These are phyloP conservation scores for Hypoxylon crocopeplum DNA, from an alignment of 495 filamentous ascomycete species.

Conservation along the genomic window DNA sequence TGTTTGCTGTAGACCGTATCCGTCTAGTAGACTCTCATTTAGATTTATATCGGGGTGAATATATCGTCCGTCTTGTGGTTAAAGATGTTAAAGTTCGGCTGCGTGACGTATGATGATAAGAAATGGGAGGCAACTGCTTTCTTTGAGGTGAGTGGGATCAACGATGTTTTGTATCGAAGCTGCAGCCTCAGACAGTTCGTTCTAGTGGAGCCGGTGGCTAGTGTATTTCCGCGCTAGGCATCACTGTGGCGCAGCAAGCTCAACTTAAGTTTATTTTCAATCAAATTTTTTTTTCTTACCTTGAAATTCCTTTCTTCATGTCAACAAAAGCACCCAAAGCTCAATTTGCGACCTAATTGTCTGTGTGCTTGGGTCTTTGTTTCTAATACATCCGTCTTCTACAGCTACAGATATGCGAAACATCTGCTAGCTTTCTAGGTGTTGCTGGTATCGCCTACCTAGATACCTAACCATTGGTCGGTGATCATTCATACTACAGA, in stretches of 20 bases:
- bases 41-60: not conserved
- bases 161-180: slow-evolving; percentile 26
- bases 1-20: too few species aligned
- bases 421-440: too few species aligned
- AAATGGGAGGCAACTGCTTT: slow-evolving; percentile 11
- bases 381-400: too few species aligned
- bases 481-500: not conserved
- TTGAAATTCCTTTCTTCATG: slow-evolving; percentile 18
- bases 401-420: too few species aligned
- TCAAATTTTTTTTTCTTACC: slow-evolving; percentile 15
- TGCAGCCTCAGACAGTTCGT: slow-evolving; percentile 9
- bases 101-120: not conserved
- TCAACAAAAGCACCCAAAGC: too few species aligned
- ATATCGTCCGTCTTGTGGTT: not conserved
- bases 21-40: not conserved
- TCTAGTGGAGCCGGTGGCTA: not conserved
- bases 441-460: not conserved
- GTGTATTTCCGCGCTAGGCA: not conserved
- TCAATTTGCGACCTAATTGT: too few species aligned
- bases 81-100: not conserved
- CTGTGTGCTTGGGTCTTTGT: too few species aligned
- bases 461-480: not conserved
- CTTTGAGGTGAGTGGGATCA: slow-evolving; percentile 15
- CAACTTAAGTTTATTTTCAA: not conserved
- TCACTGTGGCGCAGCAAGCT: not conserved